Base-by-base conservation (phyloP, 345 rosid species). In the Lepidium sativum region DNA sequence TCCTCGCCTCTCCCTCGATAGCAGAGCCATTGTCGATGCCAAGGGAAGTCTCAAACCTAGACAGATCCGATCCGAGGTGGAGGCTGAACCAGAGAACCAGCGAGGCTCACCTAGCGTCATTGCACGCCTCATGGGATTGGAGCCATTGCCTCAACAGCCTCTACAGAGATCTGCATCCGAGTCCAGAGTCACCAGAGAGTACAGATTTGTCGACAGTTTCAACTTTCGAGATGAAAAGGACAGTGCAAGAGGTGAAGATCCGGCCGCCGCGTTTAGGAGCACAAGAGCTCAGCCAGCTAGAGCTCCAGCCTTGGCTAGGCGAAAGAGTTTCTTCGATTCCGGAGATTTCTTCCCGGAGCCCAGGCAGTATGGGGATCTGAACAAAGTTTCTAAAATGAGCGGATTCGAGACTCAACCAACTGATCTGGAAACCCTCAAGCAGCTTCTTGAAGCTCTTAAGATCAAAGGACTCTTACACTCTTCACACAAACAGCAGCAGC, bases 91-190 rank as follows among this genome's bases (percentile, higher is more conserved):
- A 75, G 68, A 1, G 15, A 75, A 62, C 49, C 82, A 75, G 68
- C 75, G 80, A 6, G 85, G 89, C 20, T 86, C 97, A 11, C 89
- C 99, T 4, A 84, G 99, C 65, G 97, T 94, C 9, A 81, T 94
- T 54, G 99, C 95, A 1, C 80, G 92, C 52, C 85, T 94, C 59
- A 94, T 94, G 99, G 99, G 99, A 25, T 82, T 94, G 31, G 97
- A 90, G 70, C 69, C 82, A 70, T 63, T 90, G 75, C 81, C 88
- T 7, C 85, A 77, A n/a, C 81, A 75, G 12, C 82, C 79, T 21
- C 85, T 94, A 1, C 83, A 96, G 78, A 85, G 99, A 88, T 94
- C 91, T 40, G 95, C 95, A 6, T 94, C 99, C 7, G 99, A 94
- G 77, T 91, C 99, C 2, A 79, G 96, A 55, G 85, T 80, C 65